These are phyloP conservation scores for Rubia occidens DNA, from an alignment of 305 asterid species.

Conservation along the genomic window DNA sequence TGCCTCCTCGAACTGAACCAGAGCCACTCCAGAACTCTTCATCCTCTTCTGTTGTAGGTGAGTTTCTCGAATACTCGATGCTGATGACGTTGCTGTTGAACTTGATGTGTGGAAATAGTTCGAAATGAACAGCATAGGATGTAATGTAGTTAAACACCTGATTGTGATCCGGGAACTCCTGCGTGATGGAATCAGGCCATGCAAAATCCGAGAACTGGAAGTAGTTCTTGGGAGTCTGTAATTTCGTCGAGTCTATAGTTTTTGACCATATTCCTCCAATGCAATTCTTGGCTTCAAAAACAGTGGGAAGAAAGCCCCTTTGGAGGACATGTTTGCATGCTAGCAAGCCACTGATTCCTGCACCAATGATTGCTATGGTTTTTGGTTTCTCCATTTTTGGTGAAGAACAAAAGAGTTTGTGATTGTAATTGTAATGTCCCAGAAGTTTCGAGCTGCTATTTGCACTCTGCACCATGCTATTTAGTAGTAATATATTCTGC, in stretches of 20 bases:
- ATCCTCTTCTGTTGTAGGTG: neutral
- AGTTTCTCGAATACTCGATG: conserved; percentile 18
- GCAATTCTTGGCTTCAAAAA: conserved; percentile 34
- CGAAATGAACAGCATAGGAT: conserved; percentile 40
- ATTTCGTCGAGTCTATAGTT: conserved; percentile 39
- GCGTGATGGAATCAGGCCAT: conserved; percentile 39
- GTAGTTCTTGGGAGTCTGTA: conserved; percentile 42
- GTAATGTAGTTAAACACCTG: conserved; percentile 39
- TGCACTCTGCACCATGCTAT: too few relatives aligned
- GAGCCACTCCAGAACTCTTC: conserved; percentile 30
- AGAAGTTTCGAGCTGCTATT: too few relatives aligned
- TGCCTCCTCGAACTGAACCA: conserved; percentile 28
- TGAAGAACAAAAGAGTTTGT: too few relatives aligned
- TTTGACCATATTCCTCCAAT: conserved; percentile 45
- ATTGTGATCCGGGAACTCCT: conserved; percentile 34
- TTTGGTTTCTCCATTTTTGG: conserved; percentile 10
- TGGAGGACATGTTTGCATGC: conserved; percentile 43
- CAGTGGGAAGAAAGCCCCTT: conserved; percentile 35
- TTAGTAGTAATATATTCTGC: too few relatives aligned
- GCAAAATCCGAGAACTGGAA: conserved; percentile 51
- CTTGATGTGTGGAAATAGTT: too few relatives aligned
- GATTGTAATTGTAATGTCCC: too few relatives aligned
- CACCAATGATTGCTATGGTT: conserved; percentile 32
- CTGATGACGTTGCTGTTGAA: conserved; percentile 32
- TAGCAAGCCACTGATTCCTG: conserved; percentile 55